phyloP scores from a whole-genome alignment of 139 green algal genomes.

The Volvox reticuliferus region DNA sequence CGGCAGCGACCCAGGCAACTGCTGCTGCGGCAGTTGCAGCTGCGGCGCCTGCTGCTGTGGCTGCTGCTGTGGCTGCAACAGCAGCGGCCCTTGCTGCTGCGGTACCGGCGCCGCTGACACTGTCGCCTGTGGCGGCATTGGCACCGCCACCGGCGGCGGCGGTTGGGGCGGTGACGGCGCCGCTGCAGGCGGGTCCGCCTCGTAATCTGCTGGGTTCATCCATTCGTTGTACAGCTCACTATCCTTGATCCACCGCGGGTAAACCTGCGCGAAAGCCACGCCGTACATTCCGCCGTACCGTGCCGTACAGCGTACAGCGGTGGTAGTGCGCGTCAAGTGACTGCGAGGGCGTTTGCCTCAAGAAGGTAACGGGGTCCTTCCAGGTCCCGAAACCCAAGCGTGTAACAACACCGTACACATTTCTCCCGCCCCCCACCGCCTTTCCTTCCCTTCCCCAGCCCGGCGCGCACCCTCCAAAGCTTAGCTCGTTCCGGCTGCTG shows the following conservation, averaged over 20 bases:
- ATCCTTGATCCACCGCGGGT: constrained; percentile 84
- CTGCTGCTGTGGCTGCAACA: background rate
- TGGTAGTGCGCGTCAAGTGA: too few relatives aligned
- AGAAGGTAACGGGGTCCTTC: too few relatives aligned
- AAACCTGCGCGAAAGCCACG: constrained; percentile 58
- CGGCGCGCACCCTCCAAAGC: constrained; percentile 54
- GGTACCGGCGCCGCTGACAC: background rate
- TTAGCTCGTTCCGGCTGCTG: background rate
- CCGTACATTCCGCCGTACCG: too few relatives aligned
- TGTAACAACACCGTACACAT: too few relatives aligned
- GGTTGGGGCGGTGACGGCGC: background rate
- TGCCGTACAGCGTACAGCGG: too few relatives aligned
- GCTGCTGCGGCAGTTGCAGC: background rate
- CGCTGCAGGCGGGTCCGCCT: background rate
- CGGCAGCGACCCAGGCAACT: background rate
- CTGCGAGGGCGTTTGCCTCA: too few relatives aligned
- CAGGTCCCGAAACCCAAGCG: too few relatives aligned
- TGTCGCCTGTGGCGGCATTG: background rate
- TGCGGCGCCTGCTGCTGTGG: background rate
- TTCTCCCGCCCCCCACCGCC: too few relatives aligned
- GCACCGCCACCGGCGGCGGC: background rate
- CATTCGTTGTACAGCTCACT: constrained; percentile 93
- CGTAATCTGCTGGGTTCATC: constrained; percentile 92
- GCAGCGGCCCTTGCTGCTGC: background rate
- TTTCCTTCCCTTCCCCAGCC: background rate